phyloP scores from a whole-genome alignment of 2,329 filamentous ascomycete species.

The Diaporthe batatas region DNA sequence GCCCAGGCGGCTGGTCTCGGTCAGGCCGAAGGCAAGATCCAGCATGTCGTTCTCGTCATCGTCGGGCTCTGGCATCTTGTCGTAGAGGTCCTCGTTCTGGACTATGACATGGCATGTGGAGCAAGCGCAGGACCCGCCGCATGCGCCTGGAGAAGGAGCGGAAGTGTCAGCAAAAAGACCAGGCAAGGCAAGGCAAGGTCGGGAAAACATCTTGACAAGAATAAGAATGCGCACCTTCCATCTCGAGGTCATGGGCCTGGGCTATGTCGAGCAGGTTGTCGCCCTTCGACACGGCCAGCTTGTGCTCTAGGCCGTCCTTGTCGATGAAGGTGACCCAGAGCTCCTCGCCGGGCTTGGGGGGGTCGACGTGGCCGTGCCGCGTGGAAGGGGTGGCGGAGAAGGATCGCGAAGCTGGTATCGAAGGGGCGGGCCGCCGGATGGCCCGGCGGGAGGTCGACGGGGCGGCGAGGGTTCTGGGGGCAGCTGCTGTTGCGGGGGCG shows the following conservation, averaged over 20 bases:
- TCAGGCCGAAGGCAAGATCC: conserved; percentile 89
- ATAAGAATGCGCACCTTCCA: conserved; percentile 76
- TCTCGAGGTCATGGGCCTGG: conserved; percentile 93
- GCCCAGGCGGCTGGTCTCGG: conserved; percentile 85
- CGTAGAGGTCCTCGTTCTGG: conserved; percentile 77
- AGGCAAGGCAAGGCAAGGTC: not conserved
- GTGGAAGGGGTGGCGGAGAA: conserved; percentile 73
- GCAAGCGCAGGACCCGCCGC: conserved; percentile 93
- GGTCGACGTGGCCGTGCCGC: conserved; percentile 83
- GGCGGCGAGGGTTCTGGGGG: conserved; percentile 16
- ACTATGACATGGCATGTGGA: conserved; percentile 95
- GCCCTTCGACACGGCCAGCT: conserved; percentile 84
- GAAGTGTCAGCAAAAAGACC: conserved; percentile 1
- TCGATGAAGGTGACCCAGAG: conserved; percentile 93
- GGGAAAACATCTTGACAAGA: no score
- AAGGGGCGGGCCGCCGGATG: conserved; percentile 1
- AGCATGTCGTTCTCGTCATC: conserved; percentile 89
- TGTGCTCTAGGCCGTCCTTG: conserved; percentile 83
- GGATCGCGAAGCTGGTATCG: conserved; percentile 36
- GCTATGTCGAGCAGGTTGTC: conserved; percentile 97
- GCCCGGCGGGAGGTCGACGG: conserved; percentile 22
- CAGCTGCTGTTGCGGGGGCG: conserved; percentile 5
- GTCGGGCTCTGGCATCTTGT: conserved; percentile 79
- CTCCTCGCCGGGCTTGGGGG: conserved; percentile 94
- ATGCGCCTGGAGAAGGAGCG: conserved; percentile 68